Conservation (phyloP, 83 land plant genomes). For the Thuja plicata region DNA sequence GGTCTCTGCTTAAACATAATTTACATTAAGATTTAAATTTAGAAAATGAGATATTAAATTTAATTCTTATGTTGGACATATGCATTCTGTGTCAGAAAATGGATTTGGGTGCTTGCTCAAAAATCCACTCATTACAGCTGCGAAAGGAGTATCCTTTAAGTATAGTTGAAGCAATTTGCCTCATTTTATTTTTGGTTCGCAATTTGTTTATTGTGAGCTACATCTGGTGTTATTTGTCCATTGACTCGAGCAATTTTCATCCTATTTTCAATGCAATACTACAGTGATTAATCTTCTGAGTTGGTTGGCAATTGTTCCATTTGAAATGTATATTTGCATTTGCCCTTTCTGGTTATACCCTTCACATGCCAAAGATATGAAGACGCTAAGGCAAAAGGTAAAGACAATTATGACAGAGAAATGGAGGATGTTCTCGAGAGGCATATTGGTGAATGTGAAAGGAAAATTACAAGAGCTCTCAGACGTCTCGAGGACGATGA, state of each 20-base stretch:
- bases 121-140: conserved; percentile 52
- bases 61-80: not conserved
- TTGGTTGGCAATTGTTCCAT: not conserved
- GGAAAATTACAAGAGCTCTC: conserved; percentile 49
- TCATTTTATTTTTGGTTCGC: not conserved
- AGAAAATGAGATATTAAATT: not conserved
- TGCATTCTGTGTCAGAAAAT: conserved; percentile 37
- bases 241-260: not conserved
- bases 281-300: not conserved
- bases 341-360: not conserved
- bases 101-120: conserved; percentile 56
- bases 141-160: conserved; percentile 49
- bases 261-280: not conserved
- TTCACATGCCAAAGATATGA: conserved; percentile 33
- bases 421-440: conserved; percentile 50
- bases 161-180: not conserved
- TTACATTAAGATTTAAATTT: not conserved
- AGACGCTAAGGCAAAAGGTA: conserved; percentile 40
- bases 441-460: conserved; percentile 48
- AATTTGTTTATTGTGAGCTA: not conserved
- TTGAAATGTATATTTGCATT: not conserved
- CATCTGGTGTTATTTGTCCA: not conserved
- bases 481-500: conserved; percentile 55
- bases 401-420: conserved; percentile 48
- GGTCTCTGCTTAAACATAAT: not conserved